Conservation (phyloP, 768 basidiomycete genomes). For the Hygrocybe coccinea region DNA sequence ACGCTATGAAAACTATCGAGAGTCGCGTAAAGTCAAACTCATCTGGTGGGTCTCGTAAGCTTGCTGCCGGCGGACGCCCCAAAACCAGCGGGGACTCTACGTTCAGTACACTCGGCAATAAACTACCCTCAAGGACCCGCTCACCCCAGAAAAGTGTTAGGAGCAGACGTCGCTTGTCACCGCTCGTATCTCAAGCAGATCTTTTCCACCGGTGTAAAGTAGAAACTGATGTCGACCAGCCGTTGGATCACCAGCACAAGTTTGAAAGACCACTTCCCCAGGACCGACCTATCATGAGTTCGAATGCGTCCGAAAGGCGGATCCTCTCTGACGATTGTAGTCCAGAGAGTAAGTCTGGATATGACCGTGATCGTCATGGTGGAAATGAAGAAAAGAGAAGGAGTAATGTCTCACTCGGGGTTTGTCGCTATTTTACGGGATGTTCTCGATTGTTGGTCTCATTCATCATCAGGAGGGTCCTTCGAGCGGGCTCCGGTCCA, state of each 20-base stretch:
- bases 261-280: not conserved
- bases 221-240: constrained; percentile 19
- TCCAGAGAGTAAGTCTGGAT: too few species aligned
- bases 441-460: not conserved
- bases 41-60: not conserved
- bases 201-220: constrained; percentile 35
- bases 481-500: not conserved
- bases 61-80: not conserved
- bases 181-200: constrained; percentile 42
- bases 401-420: too few species aligned
- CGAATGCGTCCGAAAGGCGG: not conserved
- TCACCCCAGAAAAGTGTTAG: too few species aligned
- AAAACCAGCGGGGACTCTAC: too few species aligned
- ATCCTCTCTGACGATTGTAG: too few species aligned
- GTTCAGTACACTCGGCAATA: too few species aligned
- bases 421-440: not conserved
- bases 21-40: not conserved
- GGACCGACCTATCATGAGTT: not conserved
- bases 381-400: too few species aligned
- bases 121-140: too few species aligned
- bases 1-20: not conserved
- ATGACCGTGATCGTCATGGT: too few species aligned
- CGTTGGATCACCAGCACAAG: not conserved
- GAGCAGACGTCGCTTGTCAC: constrained; percentile 17
- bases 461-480: not conserved